Evolutionary conservation across 2,329 filamentous ascomycete genomes (phyloP), one percentile per base, ranked within the genome.

Genomic region (Venturia pyrina): DNA sequence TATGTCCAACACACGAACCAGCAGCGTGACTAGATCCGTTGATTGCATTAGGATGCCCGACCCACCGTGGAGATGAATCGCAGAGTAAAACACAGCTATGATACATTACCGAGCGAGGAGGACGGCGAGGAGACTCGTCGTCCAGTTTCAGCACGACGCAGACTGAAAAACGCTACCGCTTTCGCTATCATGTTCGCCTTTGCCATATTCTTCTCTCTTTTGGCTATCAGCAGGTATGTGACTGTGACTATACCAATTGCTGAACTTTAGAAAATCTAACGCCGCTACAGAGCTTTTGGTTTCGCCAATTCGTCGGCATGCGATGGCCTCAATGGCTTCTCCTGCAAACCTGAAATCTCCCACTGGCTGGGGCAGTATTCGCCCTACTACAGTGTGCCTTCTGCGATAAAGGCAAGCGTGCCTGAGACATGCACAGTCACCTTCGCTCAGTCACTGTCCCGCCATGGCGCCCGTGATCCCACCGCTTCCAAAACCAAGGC

Each of bases 361-460:
- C 88, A 86, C 69, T 83, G 81, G 65, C 96, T 91, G 91, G 93
- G 92, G 66, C 91, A 93, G 74, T 96, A 96, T 75, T 89, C 91
- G 21, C 90, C 92, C 1, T 96, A 87, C 78, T 96, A 90, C 76
- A 83, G 87, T 0, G 87, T 93, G 0, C 83, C 87, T 7, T 91
- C 89, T 0, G 79, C 84, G 2, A 84, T 91, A 63, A 79, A 85
- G 19, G 70, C 81, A 7, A 79, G 80, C 8, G 78, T 89, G 0
- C 92, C 91, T 0, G 70, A 79, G 0, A 81, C 80, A n/a, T 97
- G 93, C 77, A 78, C 83, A 15, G 78, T 93, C 70, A 93, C 87
- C 2, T 93, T 96, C 75, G 93, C 84, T 0, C 89, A 93, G 72
- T 80, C 93, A 32, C 82, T 97, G 61, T 92, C 91, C 28, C 87